Base-by-base conservation (phyloP, 2,329 filamentous ascomycete genomes). In the Helminthosporium solani region DNA sequence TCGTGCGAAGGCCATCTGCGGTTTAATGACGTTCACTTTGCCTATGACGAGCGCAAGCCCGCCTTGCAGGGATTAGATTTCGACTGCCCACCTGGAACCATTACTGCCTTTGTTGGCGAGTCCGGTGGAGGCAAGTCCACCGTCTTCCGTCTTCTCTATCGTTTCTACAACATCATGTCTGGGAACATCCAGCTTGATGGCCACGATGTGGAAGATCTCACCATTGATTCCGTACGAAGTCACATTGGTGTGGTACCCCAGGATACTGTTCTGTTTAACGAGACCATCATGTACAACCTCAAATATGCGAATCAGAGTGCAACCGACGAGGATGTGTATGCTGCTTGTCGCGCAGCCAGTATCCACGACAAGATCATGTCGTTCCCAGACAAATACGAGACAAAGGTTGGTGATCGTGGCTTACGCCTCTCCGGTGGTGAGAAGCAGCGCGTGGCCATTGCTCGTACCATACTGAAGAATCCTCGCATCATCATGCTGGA, bases 91-190 rank as follows among this genome's bases (percentile, higher is more conserved):
- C 91, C 94, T 2, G 94, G 94, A 42, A 96, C 90, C 1, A 97
- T 91, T 0, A 99, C 92, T 5, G 94, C 94, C 0, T 85, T 99
- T 54, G 94, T 99, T 15, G 94, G 94, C 53, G 92, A 97, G 70
- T 97, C 92, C 25, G 94, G 94, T 36, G 94, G 94, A 48, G 94
- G 94, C 56, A 99, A 99, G 71, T 97, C 92, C 2, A 99, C 94
- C 0, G 82, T 99, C 20, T 96, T 99, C 76, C 87, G 94, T 40
- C 81, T 97, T 39, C 84, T 99, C 67, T 97, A 96, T 78, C 87
- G 94, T 15, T 99, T 96, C 72, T 99, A 97, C 76, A 95, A 96
- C 65, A 83, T 86, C 44, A 78, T 85, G 42, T 80, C 83, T 41
- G 94, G 94, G 28, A 83, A 78, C 61, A 95, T 97, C 46, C 82